These are phyloP conservation scores for Diversispora epigaea DNA, from an alignment of 192 early-diverging fungal species.

Conservation along the genomic window DNA sequence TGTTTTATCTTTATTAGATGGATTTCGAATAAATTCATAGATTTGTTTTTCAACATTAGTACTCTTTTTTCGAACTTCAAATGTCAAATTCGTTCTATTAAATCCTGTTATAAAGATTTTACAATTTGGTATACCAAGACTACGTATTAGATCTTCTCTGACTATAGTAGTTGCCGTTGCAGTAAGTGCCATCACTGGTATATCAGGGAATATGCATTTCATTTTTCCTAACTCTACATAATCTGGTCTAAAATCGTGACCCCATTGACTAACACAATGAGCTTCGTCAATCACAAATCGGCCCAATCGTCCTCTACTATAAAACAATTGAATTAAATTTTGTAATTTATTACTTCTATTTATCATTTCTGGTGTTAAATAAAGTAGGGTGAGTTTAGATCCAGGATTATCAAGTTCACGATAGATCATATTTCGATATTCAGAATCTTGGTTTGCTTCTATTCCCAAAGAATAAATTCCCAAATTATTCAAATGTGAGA, in stretches of 20 bases:
- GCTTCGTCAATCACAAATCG: conserved; percentile 97
- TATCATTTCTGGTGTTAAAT: conserved; percentile 90
- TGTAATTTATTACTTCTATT: conserved; percentile 61
- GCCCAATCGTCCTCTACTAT: conserved; percentile 64
- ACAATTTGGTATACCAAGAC: conserved; percentile 72
- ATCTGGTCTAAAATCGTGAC: conserved; percentile 95
- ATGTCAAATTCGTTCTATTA: conserved; percentile 83
- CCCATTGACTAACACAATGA: conserved; percentile 96
- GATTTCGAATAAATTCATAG: conserved; percentile 60
- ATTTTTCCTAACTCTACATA: conserved; percentile 76
- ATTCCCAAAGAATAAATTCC: conserved; percentile 48
- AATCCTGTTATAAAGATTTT: conserved; percentile 79
- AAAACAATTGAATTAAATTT: conserved; percentile 53
- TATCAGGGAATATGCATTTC: conserved; percentile 63
- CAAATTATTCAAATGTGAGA: conserved; percentile 56
- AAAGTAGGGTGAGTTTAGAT: conserved; percentile 65
- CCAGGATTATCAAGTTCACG: conserved; percentile 50
- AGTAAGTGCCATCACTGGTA: conserved; percentile 92
- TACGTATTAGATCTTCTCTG: conserved; percentile 74
- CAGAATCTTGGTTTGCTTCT: conserved; percentile 54
- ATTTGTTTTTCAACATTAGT: conserved; percentile 63
- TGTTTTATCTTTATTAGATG: conserved; percentile 61
- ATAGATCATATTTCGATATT: conserved; percentile 56
- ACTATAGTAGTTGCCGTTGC: conserved; percentile 94
- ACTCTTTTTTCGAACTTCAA: conserved; percentile 67